Evolutionary conservation across 768 basidiomycete genomes (phyloP).

Genomic region (Imleria badia): DNA sequence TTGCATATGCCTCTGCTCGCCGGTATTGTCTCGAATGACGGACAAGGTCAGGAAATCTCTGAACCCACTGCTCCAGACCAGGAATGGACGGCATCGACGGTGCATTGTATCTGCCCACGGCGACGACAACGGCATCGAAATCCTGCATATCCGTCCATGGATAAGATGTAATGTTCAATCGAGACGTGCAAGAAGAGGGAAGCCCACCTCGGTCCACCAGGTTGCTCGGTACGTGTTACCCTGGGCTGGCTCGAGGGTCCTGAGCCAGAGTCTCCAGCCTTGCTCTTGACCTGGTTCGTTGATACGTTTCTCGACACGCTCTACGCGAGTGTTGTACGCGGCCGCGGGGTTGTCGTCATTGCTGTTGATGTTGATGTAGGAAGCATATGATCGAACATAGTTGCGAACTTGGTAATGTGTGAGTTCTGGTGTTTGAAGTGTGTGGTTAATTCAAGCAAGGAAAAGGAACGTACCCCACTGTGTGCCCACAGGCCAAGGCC

Average conservation of each 20-base stretch:
- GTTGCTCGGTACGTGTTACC: constrained; percentile 28
- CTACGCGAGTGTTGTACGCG: constrained; percentile 50
- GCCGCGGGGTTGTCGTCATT: constrained; percentile 40
- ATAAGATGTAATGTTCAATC: background rate
- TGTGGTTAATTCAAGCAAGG: background rate
- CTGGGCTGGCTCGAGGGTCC: constrained; percentile 5
- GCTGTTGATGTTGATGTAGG: constrained; percentile 12
- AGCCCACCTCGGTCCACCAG: constrained; percentile 22
- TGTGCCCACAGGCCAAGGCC: constrained; percentile 18
- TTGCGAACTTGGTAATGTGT: constrained; percentile 34
- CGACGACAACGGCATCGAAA: constrained; percentile 14
- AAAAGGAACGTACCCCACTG: constrained; percentile 6
- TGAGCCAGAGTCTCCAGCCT: constrained; percentile 17
- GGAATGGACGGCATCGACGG: constrained; percentile 12
- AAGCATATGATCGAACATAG: constrained; percentile 29
- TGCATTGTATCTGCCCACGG: constrained; percentile 9
- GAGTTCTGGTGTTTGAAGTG: constrained; percentile 21
- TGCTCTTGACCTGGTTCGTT: constrained; percentile 13
- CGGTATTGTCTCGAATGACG: constrained; percentile 45
- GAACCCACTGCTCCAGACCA: constrained; percentile 6
- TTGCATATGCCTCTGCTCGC: constrained; percentile 34
- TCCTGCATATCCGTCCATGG: background rate
- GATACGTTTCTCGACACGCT: constrained; percentile 40
- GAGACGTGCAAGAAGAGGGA: no score
- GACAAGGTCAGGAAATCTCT: constrained; percentile 34